Conservation (phyloP, 2,329 filamentous ascomycete genomes). For the Cercospora brassicicola region DNA sequence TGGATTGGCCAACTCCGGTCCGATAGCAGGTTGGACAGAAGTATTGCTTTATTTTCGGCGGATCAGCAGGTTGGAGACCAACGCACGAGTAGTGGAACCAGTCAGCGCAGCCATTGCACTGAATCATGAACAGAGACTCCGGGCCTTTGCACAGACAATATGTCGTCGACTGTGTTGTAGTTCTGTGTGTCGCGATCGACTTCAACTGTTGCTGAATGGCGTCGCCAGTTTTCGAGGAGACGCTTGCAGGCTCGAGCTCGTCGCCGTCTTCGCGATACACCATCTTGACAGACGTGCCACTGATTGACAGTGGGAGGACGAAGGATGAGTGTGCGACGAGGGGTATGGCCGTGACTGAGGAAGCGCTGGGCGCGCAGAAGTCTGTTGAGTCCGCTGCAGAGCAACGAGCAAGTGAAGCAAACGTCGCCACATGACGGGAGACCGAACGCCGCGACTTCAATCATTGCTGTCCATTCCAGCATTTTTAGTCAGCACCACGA, state of each 20-base stretch:
- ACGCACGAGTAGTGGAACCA: conserved; percentile 95
- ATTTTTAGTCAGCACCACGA: neutral
- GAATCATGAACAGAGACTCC: conserved; percentile 96
- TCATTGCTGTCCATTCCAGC: neutral
- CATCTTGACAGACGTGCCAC: neutral
- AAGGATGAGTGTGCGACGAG: neutral
- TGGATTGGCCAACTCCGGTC: neutral
- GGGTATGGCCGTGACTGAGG: neutral
- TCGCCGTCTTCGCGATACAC: neutral
- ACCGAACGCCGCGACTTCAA: neutral
- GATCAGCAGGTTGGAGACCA: conserved; percentile 69
- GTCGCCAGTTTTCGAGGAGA: neutral
- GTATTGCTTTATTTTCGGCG: conserved; percentile 69
- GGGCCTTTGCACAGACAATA: conserved; percentile 61
- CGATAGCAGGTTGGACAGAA: conserved; percentile 35
- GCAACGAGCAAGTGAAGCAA: neutral
- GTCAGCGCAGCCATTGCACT: conserved; percentile 87
- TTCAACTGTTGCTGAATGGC: neutral
- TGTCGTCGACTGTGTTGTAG: neutral
- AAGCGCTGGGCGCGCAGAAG: neutral
- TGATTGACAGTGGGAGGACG: neutral
- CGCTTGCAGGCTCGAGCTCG: neutral
- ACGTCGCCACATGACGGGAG: neutral
- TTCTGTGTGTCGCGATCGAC: neutral
- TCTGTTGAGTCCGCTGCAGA: neutral